Evolutionary conservation across 495 filamentous ascomycete genomes (phyloP), one percentile per base, ranked within the genome.

Genomic region (Neurospora pannonica): DNA sequence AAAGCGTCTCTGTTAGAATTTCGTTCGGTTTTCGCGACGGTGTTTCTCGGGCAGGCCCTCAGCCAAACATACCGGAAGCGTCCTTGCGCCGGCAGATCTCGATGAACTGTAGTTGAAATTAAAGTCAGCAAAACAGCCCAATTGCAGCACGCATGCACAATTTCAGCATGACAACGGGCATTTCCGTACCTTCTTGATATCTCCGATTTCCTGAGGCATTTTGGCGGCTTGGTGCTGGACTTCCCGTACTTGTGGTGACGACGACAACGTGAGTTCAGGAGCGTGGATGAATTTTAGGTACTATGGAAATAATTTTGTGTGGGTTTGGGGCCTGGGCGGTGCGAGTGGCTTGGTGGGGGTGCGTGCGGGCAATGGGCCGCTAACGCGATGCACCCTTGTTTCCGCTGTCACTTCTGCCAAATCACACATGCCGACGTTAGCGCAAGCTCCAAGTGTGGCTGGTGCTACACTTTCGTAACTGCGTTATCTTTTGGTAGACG

Each of bases 41-140:
- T 67, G 38, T 73, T 76, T 72, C 31, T 60, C 21, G 71, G 70
- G 37, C 46, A 21, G n/a, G 71, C 67, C 71, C 62, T 73, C 28
- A 39, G 43, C 48, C 76, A 21, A 77, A 91, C 90, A 75, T 92
- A 97, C 95, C 97, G 81, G 93, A 94, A 81, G 97, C 96, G 89
- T 99, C 96, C 87, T 96, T 96, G 81, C 96, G 92, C 86, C 95
- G 91, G 92, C 93, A 97, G 88, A 98, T 95, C 93, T 99, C 97
- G 87, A 99, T 97, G 92, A 99, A 99, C 88, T 97, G 87, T 73
- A 43, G 21, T 38, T 31, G 46, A 76, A 81, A 74, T 75, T 74
- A 67, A 67, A 67, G 80, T 86, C 76, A 87, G 81, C 46, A 40
- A 17, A 73, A 1, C 38, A 40, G 4, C 42, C 15, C 69, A 46